Conservation (phyloP, 495 filamentous ascomycete genomes). For the Geopyxis carbonaria region DNA sequence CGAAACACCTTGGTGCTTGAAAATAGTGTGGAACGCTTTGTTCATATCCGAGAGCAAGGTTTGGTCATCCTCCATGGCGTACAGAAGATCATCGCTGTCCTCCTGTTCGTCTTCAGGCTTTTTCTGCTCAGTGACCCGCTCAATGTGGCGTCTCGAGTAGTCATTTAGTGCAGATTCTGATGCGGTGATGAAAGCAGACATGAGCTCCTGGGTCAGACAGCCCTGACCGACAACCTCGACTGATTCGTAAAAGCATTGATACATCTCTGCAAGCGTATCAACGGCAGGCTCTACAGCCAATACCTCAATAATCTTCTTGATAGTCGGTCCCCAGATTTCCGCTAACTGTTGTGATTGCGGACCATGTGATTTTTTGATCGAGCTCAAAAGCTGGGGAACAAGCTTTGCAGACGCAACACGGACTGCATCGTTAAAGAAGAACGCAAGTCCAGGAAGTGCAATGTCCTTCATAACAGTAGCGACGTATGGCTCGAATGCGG, state of each 20-base stretch:
- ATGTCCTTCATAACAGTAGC: constrained; percentile 91
- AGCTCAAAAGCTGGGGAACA: constrained; percentile 83
- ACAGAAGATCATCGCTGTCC: constrained; percentile 58
- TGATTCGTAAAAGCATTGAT: constrained; percentile 98
- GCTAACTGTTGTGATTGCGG: constrained; percentile 52
- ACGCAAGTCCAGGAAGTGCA: constrained; percentile 78
- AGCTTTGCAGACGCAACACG: constrained; percentile 88
- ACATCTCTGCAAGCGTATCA: constrained; percentile 96
- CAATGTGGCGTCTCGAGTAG: constrained; percentile 69
- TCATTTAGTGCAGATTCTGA: constrained; percentile 73
- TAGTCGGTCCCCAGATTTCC: constrained; percentile 67
- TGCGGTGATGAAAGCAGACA: constrained; percentile 71
- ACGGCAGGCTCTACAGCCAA: constrained; percentile 79
- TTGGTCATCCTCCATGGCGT: constrained; percentile 95
- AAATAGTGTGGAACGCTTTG: constrained; percentile 98
- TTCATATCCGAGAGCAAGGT: constrained; percentile 97
- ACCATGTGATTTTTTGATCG: constrained; percentile 81
- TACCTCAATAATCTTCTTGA: constrained; percentile 83
- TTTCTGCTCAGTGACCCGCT: constrained; percentile 58
- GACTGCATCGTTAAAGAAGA: constrained; percentile 99
- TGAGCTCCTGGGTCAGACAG: constrained; percentile 57
- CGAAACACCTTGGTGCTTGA: constrained; percentile 73
- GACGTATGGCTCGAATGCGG: constrained; percentile 80
- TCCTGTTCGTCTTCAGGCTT: constrained; percentile 71
- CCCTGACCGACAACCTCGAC: constrained; percentile 82